Base-by-base conservation (phyloP, 768 basidiomycete species). In the Nidula microcarpa region DNA sequence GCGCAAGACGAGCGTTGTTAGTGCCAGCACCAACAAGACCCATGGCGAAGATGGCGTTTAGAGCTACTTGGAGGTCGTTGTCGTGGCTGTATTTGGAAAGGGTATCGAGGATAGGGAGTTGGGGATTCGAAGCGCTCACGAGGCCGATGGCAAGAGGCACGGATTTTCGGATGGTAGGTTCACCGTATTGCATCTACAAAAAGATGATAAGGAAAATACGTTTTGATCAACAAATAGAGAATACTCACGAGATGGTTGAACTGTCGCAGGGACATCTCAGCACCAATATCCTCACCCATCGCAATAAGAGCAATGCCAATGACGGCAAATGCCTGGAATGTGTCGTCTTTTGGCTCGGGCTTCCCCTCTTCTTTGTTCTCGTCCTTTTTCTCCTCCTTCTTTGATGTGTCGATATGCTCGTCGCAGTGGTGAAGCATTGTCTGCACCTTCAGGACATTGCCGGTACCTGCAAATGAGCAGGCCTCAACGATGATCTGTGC, bases 61-160 rank as follows among this genome's bases (percentile, higher is more conserved):
- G 81, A 0, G 96, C 97, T 8, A 99, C 97, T 43, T 84, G 79
- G n/a, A 98, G 85, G 71, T 99, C 97, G 62, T 91, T 94, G 76
- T 99, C 96, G 75, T 99, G 97, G 55, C 93, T 96, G 74, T 99
- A 99, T 69, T 96, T 96, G 5, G 96, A 98, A 10, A 99, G 84
- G 0, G 94, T 98, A 68, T 99, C 97, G 58, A 99, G 86, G 57
- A 99, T 89, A 37, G 89, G 80, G 4, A 98, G 80, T 71, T 93
- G 91, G 10, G 97, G 97, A 69, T 98, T 98, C 36, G 97, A 99
- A 34, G 94, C 85, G 68, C 88, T 94, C 68, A 98, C 83, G 53
- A 98, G 85, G 54, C 93, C 96, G 49, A 99, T 87, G 13, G 96
- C 97, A 14, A 99, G 85, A 16, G 97, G 97, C 23, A 99, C 87